A percentile compares a stretch with the other conserved stretches of the same genome.
Conservation (phyloP, 805 yeast genomes). For the Candida incommunis region DNA sequence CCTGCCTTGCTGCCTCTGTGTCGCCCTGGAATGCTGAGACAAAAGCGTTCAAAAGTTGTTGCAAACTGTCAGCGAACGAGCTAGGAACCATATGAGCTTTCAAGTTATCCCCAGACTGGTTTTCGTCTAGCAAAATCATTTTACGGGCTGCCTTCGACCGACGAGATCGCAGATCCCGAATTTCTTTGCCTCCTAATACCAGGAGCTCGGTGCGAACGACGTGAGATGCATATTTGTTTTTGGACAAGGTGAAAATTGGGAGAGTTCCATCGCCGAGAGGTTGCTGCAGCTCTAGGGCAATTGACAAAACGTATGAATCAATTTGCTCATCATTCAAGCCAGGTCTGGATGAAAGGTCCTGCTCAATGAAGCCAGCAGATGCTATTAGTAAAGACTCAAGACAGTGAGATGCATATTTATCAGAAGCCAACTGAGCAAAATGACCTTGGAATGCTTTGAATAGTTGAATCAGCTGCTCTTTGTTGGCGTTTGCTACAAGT, state of each 20-base stretch:
- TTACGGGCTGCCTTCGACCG: slow-evolving; percentile 75
- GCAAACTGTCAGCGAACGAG: slow-evolving; percentile 48
- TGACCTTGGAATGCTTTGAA: slow-evolving; percentile 61
- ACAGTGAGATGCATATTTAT: slow-evolving; percentile 89
- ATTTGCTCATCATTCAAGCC: slow-evolving; percentile 19
- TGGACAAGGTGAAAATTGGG: slow-evolving; percentile 31
- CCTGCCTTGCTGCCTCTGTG: slow-evolving; percentile 24
- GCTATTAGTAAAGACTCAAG: slow-evolving; percentile 72
- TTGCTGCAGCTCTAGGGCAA: slow-evolving; percentile 56
- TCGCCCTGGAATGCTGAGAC: neutral
- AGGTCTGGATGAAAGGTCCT: slow-evolving; percentile 36
- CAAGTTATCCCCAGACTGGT: slow-evolving; percentile 40
- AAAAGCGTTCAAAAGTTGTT: slow-evolving; percentile 26
- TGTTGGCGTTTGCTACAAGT: slow-evolving; percentile 51
- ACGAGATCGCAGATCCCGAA: slow-evolving; percentile 70
- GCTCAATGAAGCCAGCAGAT: slow-evolving; percentile 59
- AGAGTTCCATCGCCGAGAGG: slow-evolving; percentile 26
- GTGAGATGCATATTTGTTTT: slow-evolving; percentile 80
- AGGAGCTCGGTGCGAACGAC: slow-evolving; percentile 60
- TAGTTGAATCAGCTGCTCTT: slow-evolving; percentile 48
- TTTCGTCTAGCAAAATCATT: slow-evolving; percentile 79
- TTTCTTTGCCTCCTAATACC: slow-evolving; percentile 59
- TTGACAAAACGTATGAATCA: slow-evolving; percentile 44
- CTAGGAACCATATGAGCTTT: slow-evolving; percentile 56
- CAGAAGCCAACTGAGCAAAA: slow-evolving; percentile 62